Base-by-base conservation (phyloP, 176 grass and related monocot genomes). In the Hyparrhenia diplandra region DNA sequence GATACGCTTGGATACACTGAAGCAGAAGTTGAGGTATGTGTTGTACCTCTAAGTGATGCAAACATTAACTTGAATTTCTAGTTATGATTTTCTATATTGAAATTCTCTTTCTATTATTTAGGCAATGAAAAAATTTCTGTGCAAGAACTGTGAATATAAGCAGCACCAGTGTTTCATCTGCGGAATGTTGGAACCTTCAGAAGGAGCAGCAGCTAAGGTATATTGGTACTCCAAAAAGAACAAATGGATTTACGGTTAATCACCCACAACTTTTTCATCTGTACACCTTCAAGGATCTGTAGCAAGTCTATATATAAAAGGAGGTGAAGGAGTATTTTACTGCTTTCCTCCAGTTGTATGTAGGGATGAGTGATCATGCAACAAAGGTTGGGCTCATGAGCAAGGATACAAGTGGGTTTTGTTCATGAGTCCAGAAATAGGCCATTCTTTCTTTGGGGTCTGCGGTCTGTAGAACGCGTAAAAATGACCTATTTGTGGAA, bases 81-180 rank as follows among this genome's bases (percentile, higher is more conserved):
- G 43, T 41, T 66, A 82, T 42, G 70, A n/a, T 76, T 88, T 39
- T 64, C 43, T 75, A 49, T 68, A 77, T 69, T 85, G 45, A 74
- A 20, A 80, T 55, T 46, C 3, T 71, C 39, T 71, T 71, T 84
- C 2, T 30, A 41, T 74, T 54, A n/a, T 76, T 36, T 85, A 99
- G 96, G 85, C 85, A 73, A 95, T 91, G 71, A 88, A 94, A 80
- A 89, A 66, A 67, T 98, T 92, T 58, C 30, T 94, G 20, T 98
- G 95, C 76, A 83, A 93, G 43, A 98, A 98, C 55, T 98, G 95
- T 60, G 64, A 92, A 70, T 80, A 84, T 80, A 94, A 93, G 74
- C 74, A 98, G 75, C 95, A 98, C 31, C 95, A 98, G 41, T 98
- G 95, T 71, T 98, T 94, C 91, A 85, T 85, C 18, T 98, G 95